Evolutionary conservation across 441 rosid genomes (phyloP).

Genomic region (Euphorbia corollata): DNA sequence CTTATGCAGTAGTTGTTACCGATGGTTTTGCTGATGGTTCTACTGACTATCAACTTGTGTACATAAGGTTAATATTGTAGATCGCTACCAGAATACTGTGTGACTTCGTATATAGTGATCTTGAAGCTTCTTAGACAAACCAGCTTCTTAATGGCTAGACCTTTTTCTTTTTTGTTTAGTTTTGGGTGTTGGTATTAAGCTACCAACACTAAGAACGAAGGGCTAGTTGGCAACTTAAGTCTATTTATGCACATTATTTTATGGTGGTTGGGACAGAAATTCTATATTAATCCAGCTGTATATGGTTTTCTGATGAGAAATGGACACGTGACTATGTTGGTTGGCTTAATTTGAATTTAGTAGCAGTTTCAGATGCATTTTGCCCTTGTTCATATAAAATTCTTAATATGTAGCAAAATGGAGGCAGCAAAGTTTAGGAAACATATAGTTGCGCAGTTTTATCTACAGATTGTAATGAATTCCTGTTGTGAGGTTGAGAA

Average conservation of each 20-base stretch:
- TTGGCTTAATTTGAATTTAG: not conserved
- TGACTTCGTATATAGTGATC: not conserved
- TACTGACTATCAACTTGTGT: not conserved
- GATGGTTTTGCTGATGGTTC: conserved; percentile 3
- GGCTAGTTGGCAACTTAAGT: not conserved
- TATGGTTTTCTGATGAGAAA: not conserved
- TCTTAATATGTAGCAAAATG: not conserved
- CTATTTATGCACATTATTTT: not conserved
- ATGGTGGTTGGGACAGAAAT: not conserved
- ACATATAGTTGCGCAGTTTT: conserved; percentile 17
- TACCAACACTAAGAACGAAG: not conserved
- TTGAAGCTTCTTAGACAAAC: not conserved
- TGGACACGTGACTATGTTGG: not conserved
- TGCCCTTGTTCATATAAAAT: not conserved
- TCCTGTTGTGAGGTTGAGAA: conserved; percentile 52
- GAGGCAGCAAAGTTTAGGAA: not conserved
- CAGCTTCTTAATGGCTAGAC: not conserved
- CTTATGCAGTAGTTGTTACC: conserved; percentile 3
- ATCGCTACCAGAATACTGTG: not conserved
- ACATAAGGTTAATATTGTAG: conserved; percentile 2
- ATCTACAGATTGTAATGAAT: conserved; percentile 26
- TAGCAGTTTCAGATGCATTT: not conserved
- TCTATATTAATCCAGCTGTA: not conserved
- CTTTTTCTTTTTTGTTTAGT: not conserved
- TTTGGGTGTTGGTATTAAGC: not conserved